phyloP scores from a whole-genome alignment of 176 grass and related monocot species.

The Phragmites australis region DNA sequence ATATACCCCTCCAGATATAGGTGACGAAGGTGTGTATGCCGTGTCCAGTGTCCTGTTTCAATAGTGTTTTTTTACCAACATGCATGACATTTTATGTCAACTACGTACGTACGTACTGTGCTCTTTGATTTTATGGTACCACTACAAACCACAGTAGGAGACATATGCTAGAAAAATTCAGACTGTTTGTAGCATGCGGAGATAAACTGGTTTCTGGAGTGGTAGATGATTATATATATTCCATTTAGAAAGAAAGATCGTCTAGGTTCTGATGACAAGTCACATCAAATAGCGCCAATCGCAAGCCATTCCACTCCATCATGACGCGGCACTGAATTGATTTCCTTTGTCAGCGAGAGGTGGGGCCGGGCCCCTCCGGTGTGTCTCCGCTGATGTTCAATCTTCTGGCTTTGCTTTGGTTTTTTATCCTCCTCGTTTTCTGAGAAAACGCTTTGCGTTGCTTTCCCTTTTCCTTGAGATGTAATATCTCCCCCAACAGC shows the following conservation, averaged over 20 bases:
- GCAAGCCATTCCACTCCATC: conserved; percentile 45
- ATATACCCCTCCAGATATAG: no score
- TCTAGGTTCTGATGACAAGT: conserved; percentile 49
- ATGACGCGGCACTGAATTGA: conserved; percentile 23
- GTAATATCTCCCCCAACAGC: not conserved
- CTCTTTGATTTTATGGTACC: not conserved
- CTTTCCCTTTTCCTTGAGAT: not conserved
- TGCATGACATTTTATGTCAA: not conserved
- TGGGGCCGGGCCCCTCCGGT: not conserved
- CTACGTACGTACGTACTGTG: not conserved
- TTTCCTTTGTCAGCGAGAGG: conserved; percentile 40
- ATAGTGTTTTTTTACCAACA: not conserved
- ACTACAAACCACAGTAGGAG: not conserved
- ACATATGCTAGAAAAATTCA: not conserved
- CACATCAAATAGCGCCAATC: conserved; percentile 44
- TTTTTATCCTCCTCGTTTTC: not conserved
- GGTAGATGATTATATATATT: no score
- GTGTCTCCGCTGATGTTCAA: not conserved
- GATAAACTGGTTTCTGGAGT: no score
- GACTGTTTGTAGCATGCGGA: not conserved
- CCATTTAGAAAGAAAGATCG: no score
- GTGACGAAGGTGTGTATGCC: no score
- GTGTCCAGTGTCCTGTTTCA: not conserved
- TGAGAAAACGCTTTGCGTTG: not conserved
- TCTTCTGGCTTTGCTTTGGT: conserved; percentile 18